phyloP scores from a whole-genome alignment of 805 yeast genomes.

The Metschnikowia amazonensis region DNA sequence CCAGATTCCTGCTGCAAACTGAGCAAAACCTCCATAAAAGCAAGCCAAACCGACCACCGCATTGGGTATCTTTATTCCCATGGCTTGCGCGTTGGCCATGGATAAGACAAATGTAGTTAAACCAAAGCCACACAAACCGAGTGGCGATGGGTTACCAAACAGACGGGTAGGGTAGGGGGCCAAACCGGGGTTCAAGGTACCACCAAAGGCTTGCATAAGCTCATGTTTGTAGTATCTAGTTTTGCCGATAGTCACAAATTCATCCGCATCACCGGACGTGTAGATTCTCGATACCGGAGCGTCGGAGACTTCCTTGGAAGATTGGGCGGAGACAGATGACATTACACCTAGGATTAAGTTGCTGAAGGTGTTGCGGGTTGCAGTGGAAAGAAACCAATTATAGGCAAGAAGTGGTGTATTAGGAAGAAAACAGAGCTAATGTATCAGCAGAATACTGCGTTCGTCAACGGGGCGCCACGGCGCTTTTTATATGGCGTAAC shows the following conservation, averaged over 20 bases:
- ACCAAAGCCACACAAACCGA: conserved; percentile 21
- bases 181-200: conserved; percentile 32
- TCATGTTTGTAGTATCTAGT: conserved; percentile 31
- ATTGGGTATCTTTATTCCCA: conserved; percentile 17
- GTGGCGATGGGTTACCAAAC: conserved; percentile 36
- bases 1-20: conserved; percentile 21
- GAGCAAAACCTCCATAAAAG: conserved; percentile 20
- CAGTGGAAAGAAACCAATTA: neutral
- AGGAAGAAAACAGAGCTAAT: neutral
- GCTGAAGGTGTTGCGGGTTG: neutral
- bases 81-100: conserved; percentile 20
- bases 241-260: conserved; percentile 30
- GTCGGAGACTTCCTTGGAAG: conserved; percentile 11
- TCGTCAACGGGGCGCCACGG: neutral
- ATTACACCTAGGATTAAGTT: neutral
- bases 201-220: conserved; percentile 37
- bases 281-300: conserved; percentile 22
- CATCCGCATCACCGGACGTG: conserved; percentile 31
- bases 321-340: conserved; percentile 15
- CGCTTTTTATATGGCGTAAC: neutral
- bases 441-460: neutral
- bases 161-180: conserved; percentile 46
- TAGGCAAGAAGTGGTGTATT: neutral
- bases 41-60: conserved; percentile 18
- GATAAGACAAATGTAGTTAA: conserved; percentile 21